Percentiles rank a stretch among this genome's conserved stretches.
Conservation (phyloP, 768 basidiomycete species). For the Lentinula sp. region DNA sequence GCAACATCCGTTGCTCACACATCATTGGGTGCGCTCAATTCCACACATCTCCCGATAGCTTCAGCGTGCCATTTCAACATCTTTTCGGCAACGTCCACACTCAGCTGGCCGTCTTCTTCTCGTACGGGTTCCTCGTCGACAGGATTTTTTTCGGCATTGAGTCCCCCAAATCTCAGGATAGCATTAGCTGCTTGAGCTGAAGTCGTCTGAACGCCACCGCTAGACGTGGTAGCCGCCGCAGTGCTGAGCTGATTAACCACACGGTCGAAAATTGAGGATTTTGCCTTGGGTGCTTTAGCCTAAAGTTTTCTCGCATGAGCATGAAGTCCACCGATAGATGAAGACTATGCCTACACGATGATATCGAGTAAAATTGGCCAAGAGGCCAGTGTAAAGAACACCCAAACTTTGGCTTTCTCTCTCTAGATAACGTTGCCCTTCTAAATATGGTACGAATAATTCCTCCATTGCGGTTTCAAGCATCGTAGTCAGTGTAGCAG, state of each 20-base stretch:
- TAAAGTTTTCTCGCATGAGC: slow-evolving; percentile 14
- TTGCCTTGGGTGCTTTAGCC: slow-evolving; percentile 63
- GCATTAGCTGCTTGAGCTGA: slow-evolving; percentile 85
- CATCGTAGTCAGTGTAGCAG: slow-evolving; percentile 70
- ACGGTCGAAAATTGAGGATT: slow-evolving; percentile 74
- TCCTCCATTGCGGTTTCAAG: slow-evolving; percentile 96
- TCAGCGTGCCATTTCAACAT: slow-evolving; percentile 99
- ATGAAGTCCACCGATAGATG: slow-evolving; percentile 34
- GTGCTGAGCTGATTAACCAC: slow-evolving; percentile 87
- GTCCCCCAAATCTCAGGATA: slow-evolving; percentile 86
- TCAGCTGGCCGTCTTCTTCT: slow-evolving; percentile 80
- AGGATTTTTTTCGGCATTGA: slow-evolving; percentile 48
- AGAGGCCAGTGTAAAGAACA: slow-evolving; percentile 67
- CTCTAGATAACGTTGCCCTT: slow-evolving; percentile 88
- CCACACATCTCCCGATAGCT: slow-evolving; percentile 90
- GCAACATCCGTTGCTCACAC: slow-evolving; percentile 50
- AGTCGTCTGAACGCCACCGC: slow-evolving; percentile 54
- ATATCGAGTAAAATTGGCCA: slow-evolving; percentile 76
- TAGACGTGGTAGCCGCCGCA: slow-evolving; percentile 60
- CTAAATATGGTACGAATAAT: slow-evolving; percentile 89
- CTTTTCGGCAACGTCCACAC: slow-evolving; percentile 71
- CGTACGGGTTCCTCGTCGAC: slow-evolving; percentile 61
- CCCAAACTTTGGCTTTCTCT: slow-evolving; percentile 81
- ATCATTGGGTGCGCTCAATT: slow-evolving; percentile 76
- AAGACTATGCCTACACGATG: slow-evolving; percentile 32